Evolutionary conservation across 768 basidiomycete genomes (phyloP), one percentile per base, ranked within the genome.

Genomic region (Tricholoma terreum): DNA sequence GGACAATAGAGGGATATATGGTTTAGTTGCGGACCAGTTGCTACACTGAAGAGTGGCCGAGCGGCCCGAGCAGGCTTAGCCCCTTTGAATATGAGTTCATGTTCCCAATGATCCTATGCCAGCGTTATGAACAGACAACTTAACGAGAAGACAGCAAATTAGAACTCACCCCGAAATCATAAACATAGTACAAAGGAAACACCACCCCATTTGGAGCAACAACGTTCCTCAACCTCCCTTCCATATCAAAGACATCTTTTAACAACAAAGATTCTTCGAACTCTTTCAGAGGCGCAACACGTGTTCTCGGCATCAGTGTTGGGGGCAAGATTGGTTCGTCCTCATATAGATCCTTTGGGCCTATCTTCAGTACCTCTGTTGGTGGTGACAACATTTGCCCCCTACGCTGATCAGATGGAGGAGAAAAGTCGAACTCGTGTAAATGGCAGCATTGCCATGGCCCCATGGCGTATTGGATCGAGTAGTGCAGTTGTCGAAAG

Each of bases 51-150:
- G 34, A 61, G 51, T 1, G 60, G 60, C 6, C 60, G 59, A 48
- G 59, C 53, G 3, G 51, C 52, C 15, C 45, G 45, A n/a, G 60
- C 60, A 19, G 55, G 50, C 42, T 62, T 60, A 21, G 33, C 21
- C 10, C 59, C 59, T 42, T 62, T 56, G 55, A 56, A 60, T 15
- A 33, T 53, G 31, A 62, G 30, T 17, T 54, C 40, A 54, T 64
- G 65, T n/a, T 66, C 65, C 65, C 65, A 67, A 36, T 61, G 42
- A 51, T 66, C 65, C 65, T 67, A 36, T 19, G 30, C 12, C 17
- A 31, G 27, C 49, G n/a, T n/a, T n/a, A n/a, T n/a, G n/a, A n/a
- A n/a, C n/a, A n/a, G n/a, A n/a, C n/a, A n/a, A n/a, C n/a, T n/a
- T n/a, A n/a, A n/a, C n/a, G n/a, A n/a, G n/a, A n/a, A n/a, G n/a